Percentiles rank a stretch among this genome's conserved stretches.
phyloP scores from a whole-genome alignment of 257 asterid species.

The Penstemon newberryi region DNA sequence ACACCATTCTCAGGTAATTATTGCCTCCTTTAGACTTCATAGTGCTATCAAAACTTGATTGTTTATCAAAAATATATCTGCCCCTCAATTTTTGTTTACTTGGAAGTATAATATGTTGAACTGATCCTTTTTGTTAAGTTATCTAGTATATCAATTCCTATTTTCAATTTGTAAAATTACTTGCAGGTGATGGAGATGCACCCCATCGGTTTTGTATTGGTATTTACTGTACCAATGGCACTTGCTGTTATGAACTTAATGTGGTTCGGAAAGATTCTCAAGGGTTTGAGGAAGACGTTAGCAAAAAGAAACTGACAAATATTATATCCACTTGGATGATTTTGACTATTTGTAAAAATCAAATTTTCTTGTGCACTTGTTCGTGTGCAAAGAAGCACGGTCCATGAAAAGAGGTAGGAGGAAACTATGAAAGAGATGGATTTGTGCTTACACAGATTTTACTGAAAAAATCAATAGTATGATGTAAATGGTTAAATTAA shows the following conservation, averaged over 20 bases:
- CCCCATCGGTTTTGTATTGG: constrained; percentile 64
- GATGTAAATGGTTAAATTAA: constrained; percentile 34
- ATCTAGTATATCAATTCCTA: no score
- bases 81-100: no score
- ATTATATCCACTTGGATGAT: no score
- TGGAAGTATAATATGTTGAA: no score
- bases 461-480: background rate
- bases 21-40: background rate
- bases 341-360: background rate
- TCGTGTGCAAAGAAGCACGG: constrained; percentile 6
- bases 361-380: constrained; percentile 12
- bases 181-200: constrained; percentile 89
- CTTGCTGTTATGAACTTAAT: constrained; percentile 81
- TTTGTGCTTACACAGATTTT: constrained; percentile 4
- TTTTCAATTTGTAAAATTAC: no score
- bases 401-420: background rate
- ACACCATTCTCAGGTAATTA: constrained; percentile 74
- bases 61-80: no score
- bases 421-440: background rate
- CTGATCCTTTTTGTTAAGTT: no score
- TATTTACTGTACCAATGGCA: constrained; percentile 58
- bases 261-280: constrained; percentile 92
- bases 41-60: no score
- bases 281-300: constrained; percentile 77
- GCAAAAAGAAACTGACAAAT: constrained; percentile 48